These are phyloP conservation scores for Kodamaea jinghongensis DNA, from an alignment of 805 yeast species.

Conservation along the genomic window DNA sequence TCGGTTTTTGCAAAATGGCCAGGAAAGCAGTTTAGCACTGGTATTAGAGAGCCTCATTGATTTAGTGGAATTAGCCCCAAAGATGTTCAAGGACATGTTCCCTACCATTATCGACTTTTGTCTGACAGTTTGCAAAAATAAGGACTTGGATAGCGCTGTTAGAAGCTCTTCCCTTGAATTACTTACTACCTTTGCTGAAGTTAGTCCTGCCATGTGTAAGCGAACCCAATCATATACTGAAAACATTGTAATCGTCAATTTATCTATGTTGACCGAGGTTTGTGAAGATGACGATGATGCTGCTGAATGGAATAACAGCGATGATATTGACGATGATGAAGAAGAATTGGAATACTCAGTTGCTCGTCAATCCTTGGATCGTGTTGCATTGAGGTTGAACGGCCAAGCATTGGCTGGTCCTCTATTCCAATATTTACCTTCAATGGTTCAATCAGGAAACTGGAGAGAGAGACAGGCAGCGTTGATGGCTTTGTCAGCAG, in stretches of 20 bases:
- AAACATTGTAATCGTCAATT: conserved; percentile 67
- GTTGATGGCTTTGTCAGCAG: conserved; percentile 92
- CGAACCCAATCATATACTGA: conserved; percentile 68
- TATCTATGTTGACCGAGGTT: conserved; percentile 88
- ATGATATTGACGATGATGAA: conserved; percentile 71
- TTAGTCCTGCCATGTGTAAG: conserved; percentile 94
- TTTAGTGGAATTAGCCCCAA: conserved; percentile 89
- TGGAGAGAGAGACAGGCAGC: conserved; percentile 99
- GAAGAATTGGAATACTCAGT: conserved; percentile 85
- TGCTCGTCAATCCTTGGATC: conserved; percentile 92
- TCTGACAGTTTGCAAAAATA: conserved; percentile 76
- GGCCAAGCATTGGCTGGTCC: conserved; percentile 85
- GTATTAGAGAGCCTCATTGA: conserved; percentile 90
- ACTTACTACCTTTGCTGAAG: conserved; percentile 86
- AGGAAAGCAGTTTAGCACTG: conserved; percentile 76
- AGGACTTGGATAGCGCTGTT: conserved; percentile 73
- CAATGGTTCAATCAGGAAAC: conserved; percentile 67
- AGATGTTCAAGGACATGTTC: conserved; percentile 89
- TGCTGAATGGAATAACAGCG: conserved; percentile 80
- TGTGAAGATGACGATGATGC: conserved; percentile 85
- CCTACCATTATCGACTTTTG: conserved; percentile 84
- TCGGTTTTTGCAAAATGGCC: conserved; percentile 72
- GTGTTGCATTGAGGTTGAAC: conserved; percentile 78
- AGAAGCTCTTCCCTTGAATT: conserved; percentile 87
- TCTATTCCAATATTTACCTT: conserved; percentile 80